Conservation (phyloP, 345 rosid species). For the Camelina sativa region DNA sequence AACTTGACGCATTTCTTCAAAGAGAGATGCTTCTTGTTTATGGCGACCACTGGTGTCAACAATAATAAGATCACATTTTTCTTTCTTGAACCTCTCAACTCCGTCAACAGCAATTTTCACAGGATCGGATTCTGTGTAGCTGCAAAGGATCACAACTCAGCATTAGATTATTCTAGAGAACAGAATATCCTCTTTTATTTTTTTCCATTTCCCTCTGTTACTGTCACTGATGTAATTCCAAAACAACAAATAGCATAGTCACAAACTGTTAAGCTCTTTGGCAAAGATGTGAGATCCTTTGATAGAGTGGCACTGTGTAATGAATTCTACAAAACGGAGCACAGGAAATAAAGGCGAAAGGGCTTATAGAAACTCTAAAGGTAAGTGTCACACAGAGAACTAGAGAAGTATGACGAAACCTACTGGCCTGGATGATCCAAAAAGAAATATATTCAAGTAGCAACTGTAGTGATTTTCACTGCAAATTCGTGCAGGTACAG, state of each 20-base stretch:
- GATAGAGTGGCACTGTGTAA: neutral
- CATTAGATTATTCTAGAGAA: constrained; percentile 11
- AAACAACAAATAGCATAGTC: constrained; percentile 10
- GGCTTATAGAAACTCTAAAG: constrained; percentile 1
- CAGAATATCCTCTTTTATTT: neutral
- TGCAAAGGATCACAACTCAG: constrained; percentile 38
- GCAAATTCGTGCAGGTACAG: too few species aligned
- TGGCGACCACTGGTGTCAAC: constrained; percentile 96
- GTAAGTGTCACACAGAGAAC: neutral
- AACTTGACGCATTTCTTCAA: constrained; percentile 98
- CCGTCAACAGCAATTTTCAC: constrained; percentile 88
- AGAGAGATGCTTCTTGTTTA: constrained; percentile 92
- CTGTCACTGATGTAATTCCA: constrained; percentile 16
- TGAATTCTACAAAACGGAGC: neutral
- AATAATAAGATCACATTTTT: constrained; percentile 87
- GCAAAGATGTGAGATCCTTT: neutral
- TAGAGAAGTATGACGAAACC: neutral
- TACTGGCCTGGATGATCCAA: too few species aligned
- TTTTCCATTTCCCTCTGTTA: neutral
- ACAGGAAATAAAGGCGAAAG: neutral
- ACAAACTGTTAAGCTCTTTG: neutral
- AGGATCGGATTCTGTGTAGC: constrained; percentile 93
- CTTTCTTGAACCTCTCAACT: constrained; percentile 85
- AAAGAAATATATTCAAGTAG: too few species aligned
- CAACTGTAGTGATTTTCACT: too few species aligned